Evolutionary conservation across 2,329 filamentous ascomycete genomes (phyloP).

Genomic region (Aspergillus transmontanensis): DNA sequence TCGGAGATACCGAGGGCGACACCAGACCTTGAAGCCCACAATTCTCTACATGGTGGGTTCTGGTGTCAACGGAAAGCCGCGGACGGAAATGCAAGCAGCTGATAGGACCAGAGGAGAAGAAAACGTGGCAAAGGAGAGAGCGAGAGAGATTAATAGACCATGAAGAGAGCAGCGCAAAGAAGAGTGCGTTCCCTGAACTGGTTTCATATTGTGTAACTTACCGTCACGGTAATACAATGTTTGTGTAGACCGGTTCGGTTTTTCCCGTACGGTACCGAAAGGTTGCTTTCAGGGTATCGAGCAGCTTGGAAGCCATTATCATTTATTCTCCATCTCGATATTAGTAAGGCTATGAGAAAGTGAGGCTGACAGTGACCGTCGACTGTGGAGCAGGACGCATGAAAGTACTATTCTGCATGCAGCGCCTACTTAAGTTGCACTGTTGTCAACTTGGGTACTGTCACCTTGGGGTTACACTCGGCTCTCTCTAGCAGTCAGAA

Average conservation of each 20-base stretch:
- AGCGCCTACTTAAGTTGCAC: conserved; percentile 7
- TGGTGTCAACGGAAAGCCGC: conserved; percentile 36
- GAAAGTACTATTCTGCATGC: conserved; percentile 9
- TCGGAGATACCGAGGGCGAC: conserved; percentile 20
- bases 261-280: conserved; percentile 17
- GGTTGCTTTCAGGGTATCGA: not conserved
- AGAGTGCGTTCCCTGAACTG: not conserved
- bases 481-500: not conserved
- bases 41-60: conserved; percentile 28
- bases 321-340: not conserved
- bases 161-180: conserved; percentile 2
- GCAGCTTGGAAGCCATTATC: not conserved
- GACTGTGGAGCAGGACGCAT: conserved; percentile 9
- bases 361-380: conserved; percentile 15
- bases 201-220: conserved; percentile 11
- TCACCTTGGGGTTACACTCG: conserved; percentile 4
- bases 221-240: conserved; percentile 14
- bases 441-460: not conserved
- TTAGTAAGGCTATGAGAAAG: conserved; percentile 13
- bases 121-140: conserved; percentile 29
- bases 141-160: conserved; percentile 6
- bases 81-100: conserved; percentile 37
- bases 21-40: conserved; percentile 20
- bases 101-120: conserved; percentile 29
- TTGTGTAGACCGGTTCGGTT: not conserved